Percentiles rank a stretch among this genome's conserved stretches.
phyloP scores from a whole-genome alignment of 352 stramenopile species.

The Bremia lactucae region DNA sequence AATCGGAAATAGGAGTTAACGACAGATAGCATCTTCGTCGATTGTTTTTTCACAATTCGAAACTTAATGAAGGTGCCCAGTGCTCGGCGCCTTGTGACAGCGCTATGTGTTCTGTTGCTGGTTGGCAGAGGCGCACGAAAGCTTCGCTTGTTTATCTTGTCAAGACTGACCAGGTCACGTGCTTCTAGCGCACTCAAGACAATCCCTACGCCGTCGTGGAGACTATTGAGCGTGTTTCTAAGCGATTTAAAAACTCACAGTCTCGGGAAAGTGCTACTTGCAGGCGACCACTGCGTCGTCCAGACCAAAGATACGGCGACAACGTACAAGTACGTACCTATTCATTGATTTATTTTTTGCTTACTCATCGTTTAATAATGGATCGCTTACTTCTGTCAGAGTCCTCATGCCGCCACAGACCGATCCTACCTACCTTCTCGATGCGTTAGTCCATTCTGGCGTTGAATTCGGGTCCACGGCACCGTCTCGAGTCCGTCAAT shows the following conservation, averaged over 20 bases:
- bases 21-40: no score
- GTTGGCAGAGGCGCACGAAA: constrained; percentile 10
- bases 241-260: constrained; percentile 32
- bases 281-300: constrained; percentile 45
- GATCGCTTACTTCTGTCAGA: constrained; percentile 19
- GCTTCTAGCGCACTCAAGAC: constrained; percentile 8
- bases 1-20: no score
- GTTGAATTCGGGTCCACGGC: constrained; percentile 61
- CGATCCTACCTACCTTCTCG: constrained; percentile 55
- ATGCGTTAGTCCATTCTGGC: constrained; percentile 43
- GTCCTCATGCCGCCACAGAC: constrained; percentile 67
- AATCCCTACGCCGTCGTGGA: constrained; percentile 22
- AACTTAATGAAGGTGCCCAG: constrained; percentile 28
- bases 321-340: constrained; percentile 41
- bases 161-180: constrained; percentile 21
- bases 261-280: constrained; percentile 58
- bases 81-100: constrained; percentile 23
- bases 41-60: no score
- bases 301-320: constrained; percentile 28
- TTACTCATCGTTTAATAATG: constrained; percentile 6
- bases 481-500: constrained; percentile 29
- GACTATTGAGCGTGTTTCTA: constrained; percentile 67
- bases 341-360: neutral
- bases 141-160: constrained; percentile 25
- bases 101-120: constrained; percentile 25